Base-by-base conservation (phyloP, 2,329 filamentous ascomycete species). In the Ophiostoma sp. region DNA sequence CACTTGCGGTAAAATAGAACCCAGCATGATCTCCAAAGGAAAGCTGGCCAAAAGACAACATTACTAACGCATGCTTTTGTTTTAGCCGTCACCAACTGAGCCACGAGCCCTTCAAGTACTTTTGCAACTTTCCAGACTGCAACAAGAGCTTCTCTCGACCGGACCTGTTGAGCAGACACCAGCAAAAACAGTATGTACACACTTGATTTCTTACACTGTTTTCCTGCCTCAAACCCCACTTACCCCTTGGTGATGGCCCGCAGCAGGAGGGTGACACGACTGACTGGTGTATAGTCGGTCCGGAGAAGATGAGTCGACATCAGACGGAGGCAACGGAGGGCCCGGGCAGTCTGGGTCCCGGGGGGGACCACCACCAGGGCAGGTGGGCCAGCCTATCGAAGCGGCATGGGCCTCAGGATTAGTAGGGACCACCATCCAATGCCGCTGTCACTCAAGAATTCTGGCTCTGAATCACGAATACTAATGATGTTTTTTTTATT, bases 61-160 rank as follows among this genome's bases (percentile, higher is more conserved):
- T 8, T 1, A 11, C 36, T 44, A 13, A 23, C 36, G 17, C 13
- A 36, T 67, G 13, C 23, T 27, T 39, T 11, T 41, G 27, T 7
- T 67, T 15, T 15, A 68, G 67, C n/a, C 52, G 67, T 13, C 52
- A 60, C 31, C 44, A 57, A 31, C 23, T 67, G 36, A 67, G 23
- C 23, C 65, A 67, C 36, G 65, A 67, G 23, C 65, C 65, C 0
- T 67, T 31, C 10, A 41, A 67, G 20, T 67, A 27, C 39, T 44
- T 44, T 17, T 67, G 65, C 39, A 17, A 11, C n/a, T 44, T 31
- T 13, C 65, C n/a, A n/a, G 36, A n/a, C 11, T 67, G 65, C 35
- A 39, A 27, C 39, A 41, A 39, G 23, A 48, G 39, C n/a, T 67
- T 67, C 15, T 67, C 65, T 13, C 65, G 65, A 17, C 35, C 39